Percentiles rank a stretch among this genome's conserved stretches.
Evolutionary conservation across 306 rosid species (phyloP).

Genomic region (Fagus crenata): DNA sequence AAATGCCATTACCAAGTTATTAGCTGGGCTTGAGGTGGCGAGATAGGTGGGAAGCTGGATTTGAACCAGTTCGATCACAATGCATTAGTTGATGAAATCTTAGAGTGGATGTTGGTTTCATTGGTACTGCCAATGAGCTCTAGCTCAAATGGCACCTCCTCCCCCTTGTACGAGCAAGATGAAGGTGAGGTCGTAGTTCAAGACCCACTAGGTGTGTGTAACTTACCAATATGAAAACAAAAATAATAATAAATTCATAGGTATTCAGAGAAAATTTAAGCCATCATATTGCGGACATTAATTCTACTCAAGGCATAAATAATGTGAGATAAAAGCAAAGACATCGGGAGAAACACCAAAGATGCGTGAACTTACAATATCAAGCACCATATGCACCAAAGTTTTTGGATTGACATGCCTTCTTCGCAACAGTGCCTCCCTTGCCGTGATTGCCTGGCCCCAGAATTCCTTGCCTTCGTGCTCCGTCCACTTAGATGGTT

Average conservation of each 20-base stretch:
- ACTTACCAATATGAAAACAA: too few species aligned
- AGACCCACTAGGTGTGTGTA: too few species aligned
- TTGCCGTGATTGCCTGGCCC: conserved; percentile 59
- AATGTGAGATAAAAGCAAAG: conserved; percentile 14
- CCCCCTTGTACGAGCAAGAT: too few species aligned
- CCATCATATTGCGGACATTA: background rate
- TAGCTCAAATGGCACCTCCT: too few species aligned
- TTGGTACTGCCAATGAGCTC: background rate
- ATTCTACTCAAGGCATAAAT: background rate
- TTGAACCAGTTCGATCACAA: background rate
- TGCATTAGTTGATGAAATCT: background rate
- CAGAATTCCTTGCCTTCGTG: conserved; percentile 43
- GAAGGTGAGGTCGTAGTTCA: too few species aligned
- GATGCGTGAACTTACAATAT: conserved; percentile 32
- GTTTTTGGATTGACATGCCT: conserved; percentile 36
- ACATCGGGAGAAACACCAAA: conserved; percentile 10
- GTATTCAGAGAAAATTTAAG: background rate
- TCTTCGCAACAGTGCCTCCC: conserved; percentile 44
- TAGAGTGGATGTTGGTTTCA: background rate
- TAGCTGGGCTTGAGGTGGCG: background rate
- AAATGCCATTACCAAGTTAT: background rate
- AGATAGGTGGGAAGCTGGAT: background rate
- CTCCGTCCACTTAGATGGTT: conserved; percentile 62
- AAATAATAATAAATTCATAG: background rate
- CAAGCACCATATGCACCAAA: background rate